A percentile compares a stretch with the other conserved stretches of the same genome.
These are phyloP conservation scores for Termitomyces sp. DNA, from an alignment of 768 basidiomycete species.

Conservation along the genomic window DNA sequence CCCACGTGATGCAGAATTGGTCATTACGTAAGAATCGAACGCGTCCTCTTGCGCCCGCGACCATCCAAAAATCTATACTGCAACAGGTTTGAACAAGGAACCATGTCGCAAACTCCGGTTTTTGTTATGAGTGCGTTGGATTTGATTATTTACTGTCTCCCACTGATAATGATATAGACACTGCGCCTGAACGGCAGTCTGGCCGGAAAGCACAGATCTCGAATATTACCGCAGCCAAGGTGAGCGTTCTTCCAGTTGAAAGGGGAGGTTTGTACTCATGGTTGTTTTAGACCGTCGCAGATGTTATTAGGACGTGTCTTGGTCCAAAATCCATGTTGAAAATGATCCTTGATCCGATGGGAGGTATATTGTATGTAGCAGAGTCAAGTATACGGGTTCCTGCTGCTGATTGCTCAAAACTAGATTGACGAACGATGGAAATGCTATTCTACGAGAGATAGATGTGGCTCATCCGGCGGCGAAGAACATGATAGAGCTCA, in stretches of 20 bases:
- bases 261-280: not conserved
- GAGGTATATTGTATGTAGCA: conserved; percentile 81
- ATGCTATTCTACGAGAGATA: conserved; percentile 96
- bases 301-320: conserved; percentile 95
- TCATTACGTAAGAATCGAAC: conserved; percentile 7
- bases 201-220: conserved; percentile 95
- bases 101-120: conserved; percentile 66
- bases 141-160: rapidly evolving
- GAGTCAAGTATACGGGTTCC: not conserved
- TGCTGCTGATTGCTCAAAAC: not conserved
- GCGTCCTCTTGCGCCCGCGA: conserved; percentile 6
- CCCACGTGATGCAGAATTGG: not conserved
- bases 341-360: conserved; percentile 99
- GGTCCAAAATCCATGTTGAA: conserved; percentile 99
- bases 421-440: conserved; percentile 97
- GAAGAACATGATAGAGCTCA: conserved; percentile 99
- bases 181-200: conserved; percentile 89
- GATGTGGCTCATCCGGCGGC: conserved; percentile 99
- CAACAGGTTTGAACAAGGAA: not conserved
- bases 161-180: conserved; percentile 46
- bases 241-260: conserved; percentile 24
- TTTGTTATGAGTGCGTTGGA: conserved; percentile 71
- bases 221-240: conserved; percentile 97
- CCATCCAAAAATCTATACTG: conserved; percentile 1
- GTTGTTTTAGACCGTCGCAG: conserved; percentile 77